Evolutionary conservation across 345 rosid species (phyloP).

Genomic region (Ricinus communis): DNA sequence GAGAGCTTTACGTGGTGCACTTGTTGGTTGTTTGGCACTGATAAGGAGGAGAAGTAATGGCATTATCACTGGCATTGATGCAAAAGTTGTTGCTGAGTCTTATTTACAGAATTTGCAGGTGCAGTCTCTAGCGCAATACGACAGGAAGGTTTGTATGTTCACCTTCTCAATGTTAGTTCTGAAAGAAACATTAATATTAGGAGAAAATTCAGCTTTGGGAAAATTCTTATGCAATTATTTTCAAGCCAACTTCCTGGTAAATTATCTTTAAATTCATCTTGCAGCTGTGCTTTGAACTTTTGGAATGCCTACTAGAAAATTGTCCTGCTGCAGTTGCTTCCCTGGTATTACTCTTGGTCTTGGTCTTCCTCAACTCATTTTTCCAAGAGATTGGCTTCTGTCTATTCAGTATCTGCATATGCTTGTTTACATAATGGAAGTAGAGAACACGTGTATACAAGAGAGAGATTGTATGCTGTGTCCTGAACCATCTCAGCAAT

Average conservation of each 20-base stretch:
- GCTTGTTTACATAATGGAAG: neutral
- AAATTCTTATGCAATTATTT: neutral
- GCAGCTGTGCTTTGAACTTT: conserved; percentile 86
- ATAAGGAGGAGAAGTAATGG: conserved; percentile 60
- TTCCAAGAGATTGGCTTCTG: neutral
- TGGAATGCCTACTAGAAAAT: conserved; percentile 69
- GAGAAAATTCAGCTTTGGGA: neutral
- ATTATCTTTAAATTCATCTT: conserved; percentile 23
- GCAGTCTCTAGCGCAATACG: conserved; percentile 70
- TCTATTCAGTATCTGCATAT: neutral
- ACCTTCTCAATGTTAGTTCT: neutral
- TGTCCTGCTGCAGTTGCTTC: conserved; percentile 49
- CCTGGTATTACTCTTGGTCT: conserved; percentile 46
- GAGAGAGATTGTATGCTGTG: neutral
- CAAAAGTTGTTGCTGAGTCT: conserved; percentile 58
- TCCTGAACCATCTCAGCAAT: neutral
- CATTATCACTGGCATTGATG: conserved; percentile 50
- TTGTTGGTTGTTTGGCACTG: conserved; percentile 87
- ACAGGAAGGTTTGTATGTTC: conserved; percentile 70
- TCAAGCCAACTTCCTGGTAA: neutral
- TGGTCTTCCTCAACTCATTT: conserved; percentile 10
- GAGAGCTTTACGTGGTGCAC: conserved; percentile 84
- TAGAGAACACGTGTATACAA: neutral
- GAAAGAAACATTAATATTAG: neutral
- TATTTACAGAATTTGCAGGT: conserved; percentile 58